phyloP scores from a whole-genome alignment of 257 asterid genomes.

The Penstemon eatonii region DNA sequence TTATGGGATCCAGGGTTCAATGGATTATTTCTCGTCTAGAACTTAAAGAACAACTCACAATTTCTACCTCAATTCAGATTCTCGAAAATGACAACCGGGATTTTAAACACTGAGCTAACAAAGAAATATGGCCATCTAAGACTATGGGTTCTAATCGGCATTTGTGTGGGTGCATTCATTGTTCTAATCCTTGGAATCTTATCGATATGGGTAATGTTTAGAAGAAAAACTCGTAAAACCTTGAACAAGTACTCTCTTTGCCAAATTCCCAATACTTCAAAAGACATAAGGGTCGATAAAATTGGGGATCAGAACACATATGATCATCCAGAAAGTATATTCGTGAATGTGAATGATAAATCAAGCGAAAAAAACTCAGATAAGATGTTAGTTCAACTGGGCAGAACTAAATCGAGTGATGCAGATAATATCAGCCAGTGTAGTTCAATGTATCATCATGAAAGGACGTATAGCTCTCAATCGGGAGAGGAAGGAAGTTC shows the following conservation, averaged over 20 bases:
- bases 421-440: constrained; percentile 78
- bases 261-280: constrained; percentile 78
- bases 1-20: constrained; percentile 53
- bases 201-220: constrained; percentile 67
- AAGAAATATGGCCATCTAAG: constrained; percentile 70
- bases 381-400: constrained; percentile 66
- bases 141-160: constrained; percentile 82
- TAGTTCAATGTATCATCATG: constrained; percentile 72
- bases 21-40: constrained; percentile 36
- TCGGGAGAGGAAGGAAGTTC: constrained; percentile 97
- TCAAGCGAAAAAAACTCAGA: constrained; percentile 62
- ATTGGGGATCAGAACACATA: constrained; percentile 45
- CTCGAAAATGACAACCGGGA: constrained; percentile 60
- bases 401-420: constrained; percentile 76
- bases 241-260: constrained; percentile 46
- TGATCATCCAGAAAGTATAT: constrained; percentile 51
- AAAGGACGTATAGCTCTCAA: constrained; percentile 69
- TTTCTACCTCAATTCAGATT: constrained; percentile 17
- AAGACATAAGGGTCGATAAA: constrained; percentile 77
- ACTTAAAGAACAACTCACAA: constrained; percentile 22
- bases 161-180: constrained; percentile 74
- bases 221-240: constrained; percentile 64
- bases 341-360: constrained; percentile 56
- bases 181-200: constrained; percentile 69
- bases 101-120: constrained; percentile 54